Evolutionary conservation across 371 early-diverging fungal species (phyloP), one percentile per base, ranked within the genome.

Genomic region (Nematocida sp.): DNA sequence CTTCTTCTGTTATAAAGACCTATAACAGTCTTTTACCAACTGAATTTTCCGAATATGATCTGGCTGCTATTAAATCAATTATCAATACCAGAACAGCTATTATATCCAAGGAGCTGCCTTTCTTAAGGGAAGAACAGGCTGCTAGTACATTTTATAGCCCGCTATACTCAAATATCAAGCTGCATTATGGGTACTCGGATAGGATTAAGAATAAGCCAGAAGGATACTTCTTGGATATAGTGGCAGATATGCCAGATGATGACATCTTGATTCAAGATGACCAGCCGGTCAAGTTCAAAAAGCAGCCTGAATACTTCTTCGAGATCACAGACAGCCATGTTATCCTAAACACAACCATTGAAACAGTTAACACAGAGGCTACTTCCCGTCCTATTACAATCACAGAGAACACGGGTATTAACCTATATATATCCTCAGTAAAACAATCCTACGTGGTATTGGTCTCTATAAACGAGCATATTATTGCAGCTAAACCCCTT

Each of bases 61-160:
- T 38, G 13, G 58, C 37, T 15, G 54, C 54, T 27, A 17, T 66
- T 1, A 23, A 55, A 21, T 19, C 46, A 17, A 66, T 66, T 46
- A 40, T 66, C n/a, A 23, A 32, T 4, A 4, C 57, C 5, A 19
- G 67, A 34, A 53, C 58, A 0, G 67, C 57, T 13, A 55, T 66
- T 34, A 53, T 66, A 4, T 43, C 1, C 11, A 66, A 45, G 57
- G 53, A 53, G 25, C 67, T 53, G 4, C 67, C 67, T 43, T 55
- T 66, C 57, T 13, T 66, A 43, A 66, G 58, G n/a, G 67, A 66
- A 40, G 27, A 13, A 25, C 57, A 66, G 40, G 4, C 54, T 1
- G 67, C 58, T 15, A 9, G 13, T 19, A 25, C 27, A 1, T 58
- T 58, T 45, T 43, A 57, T 29, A 34, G 13, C n/a, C 23, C 43